Evolutionary conservation across 2,329 filamentous ascomycete species (phyloP).

Genomic region (Thermomyces lanuginosus): DNA sequence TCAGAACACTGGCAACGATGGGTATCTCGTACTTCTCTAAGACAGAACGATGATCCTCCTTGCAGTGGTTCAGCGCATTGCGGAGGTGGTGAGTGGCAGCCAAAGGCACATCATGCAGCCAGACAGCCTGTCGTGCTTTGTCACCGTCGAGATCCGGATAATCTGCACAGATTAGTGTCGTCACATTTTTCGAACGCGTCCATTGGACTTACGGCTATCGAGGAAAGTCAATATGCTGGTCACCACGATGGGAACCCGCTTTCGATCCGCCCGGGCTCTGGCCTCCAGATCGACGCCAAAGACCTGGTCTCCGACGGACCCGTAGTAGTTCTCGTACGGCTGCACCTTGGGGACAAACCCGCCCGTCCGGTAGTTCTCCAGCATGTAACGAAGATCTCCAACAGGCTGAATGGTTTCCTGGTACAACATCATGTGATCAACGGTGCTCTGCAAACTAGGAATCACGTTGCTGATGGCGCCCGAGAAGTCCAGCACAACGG

Average conservation of each 20-base stretch:
- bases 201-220: conserved; percentile 48
- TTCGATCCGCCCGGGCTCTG: conserved; percentile 78
- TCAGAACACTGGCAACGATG: conserved; percentile 79
- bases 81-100: conserved; percentile 71
- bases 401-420: conserved; percentile 95
- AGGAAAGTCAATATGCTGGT: conserved; percentile 89
- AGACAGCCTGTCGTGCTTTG: conserved; percentile 78
- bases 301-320: conserved; percentile 90
- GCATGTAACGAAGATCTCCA: conserved; percentile 76
- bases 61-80: conserved; percentile 70
- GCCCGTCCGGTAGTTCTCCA: conserved; percentile 94
- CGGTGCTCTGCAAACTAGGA: conserved; percentile 81
- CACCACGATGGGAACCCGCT: conserved; percentile 81
- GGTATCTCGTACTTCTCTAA: conserved; percentile 85
- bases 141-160: conserved; percentile 97
- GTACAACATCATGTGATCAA: conserved; percentile 98
- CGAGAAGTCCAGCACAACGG: conserved; percentile 92
- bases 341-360: conserved; percentile 80
- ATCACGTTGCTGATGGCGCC: conserved; percentile 97
- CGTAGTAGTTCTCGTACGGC: conserved; percentile 98
- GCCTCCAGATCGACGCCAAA: conserved; percentile 98
- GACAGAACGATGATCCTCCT: conserved; percentile 55
- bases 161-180: conserved; percentile 27
- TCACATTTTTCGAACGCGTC: conserved; percentile 3
- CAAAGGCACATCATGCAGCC: conserved; percentile 84